Percentiles rank a stretch among this genome's conserved stretches.
Evolutionary conservation across 805 yeast species (phyloP).

Genomic region (Candida taoyuanica): DNA sequence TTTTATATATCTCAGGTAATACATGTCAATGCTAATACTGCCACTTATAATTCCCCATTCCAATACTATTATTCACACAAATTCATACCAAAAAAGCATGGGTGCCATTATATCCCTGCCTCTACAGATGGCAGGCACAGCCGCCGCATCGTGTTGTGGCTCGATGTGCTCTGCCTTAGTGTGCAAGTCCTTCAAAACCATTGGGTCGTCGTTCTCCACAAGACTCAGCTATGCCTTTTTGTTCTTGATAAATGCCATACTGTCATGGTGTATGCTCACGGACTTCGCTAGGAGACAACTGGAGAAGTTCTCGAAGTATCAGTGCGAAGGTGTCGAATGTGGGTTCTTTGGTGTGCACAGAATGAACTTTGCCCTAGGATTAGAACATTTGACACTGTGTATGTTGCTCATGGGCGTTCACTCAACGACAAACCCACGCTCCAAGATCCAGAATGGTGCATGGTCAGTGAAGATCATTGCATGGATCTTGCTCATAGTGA

Average conservation of each 20-base stretch:
- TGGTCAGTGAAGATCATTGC: slow-evolving; percentile 75
- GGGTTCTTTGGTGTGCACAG: slow-evolving; percentile 96
- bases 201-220: slow-evolving; percentile 71
- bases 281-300: slow-evolving; percentile 73
- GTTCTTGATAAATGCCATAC: slow-evolving; percentile 67
- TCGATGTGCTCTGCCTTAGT: slow-evolving; percentile 74
- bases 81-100: slow-evolving; percentile 11
- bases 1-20: too few species aligned
- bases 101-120: slow-evolving; percentile 59
- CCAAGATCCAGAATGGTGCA: slow-evolving; percentile 83
- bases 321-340: slow-evolving; percentile 80
- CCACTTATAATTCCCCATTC: background rate
- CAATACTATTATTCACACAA: background rate
- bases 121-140: slow-evolving; percentile 52
- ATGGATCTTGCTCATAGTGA: slow-evolving; percentile 51
- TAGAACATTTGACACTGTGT: slow-evolving; percentile 71
- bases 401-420: slow-evolving; percentile 64
- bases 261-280: slow-evolving; percentile 91
- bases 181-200: slow-evolving; percentile 43
- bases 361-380: slow-evolving; percentile 80
- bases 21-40: too few species aligned
- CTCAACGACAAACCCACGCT: slow-evolving; percentile 72
- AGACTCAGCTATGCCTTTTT: slow-evolving; percentile 81
- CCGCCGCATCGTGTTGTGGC: slow-evolving; percentile 72
- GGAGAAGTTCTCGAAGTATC: slow-evolving; percentile 61